A percentile compares a stretch with the other conserved stretches of the same genome.
phyloP scores from a whole-genome alignment of 768 basidiomycete genomes.

The Hygrophoropsis aurantiaca region DNA sequence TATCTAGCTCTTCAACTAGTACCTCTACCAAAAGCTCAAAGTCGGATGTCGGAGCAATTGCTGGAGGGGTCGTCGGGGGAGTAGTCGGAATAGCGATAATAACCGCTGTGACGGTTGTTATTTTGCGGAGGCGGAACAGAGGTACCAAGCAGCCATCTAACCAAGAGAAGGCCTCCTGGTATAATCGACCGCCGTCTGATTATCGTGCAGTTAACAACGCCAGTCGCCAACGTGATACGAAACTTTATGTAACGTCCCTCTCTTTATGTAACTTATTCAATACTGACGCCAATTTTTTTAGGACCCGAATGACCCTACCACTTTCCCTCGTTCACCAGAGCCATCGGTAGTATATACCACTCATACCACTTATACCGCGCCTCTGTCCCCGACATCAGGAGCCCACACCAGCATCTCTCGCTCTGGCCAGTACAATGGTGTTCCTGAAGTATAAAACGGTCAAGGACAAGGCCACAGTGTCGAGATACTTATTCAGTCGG shows the following conservation, averaged over 20 bases:
- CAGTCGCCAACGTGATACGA: too few species aligned
- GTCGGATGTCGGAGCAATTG: constrained; percentile 13
- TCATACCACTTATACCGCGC: not conserved
- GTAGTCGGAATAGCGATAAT: constrained; percentile 10
- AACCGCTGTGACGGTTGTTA: constrained; percentile 9
- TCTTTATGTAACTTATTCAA: not conserved
- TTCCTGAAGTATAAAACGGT: constrained; percentile 9
- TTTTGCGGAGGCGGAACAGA: constrained; percentile 21
- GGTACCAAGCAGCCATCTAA: constrained; percentile 22
- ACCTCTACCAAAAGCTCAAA: not conserved
- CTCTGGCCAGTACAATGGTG: constrained; percentile 2
- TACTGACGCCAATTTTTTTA: not conserved
- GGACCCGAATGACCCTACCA: constrained; percentile 9
- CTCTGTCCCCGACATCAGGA: not conserved
- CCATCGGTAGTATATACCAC: not conserved
- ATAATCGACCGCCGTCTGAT: too few species aligned
- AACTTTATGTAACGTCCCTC: not conserved
- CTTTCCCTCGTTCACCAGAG: constrained; percentile 4
- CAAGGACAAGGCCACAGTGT: constrained; percentile 4
- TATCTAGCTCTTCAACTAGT: not conserved
- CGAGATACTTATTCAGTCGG: constrained; percentile 14
- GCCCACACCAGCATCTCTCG: not conserved
- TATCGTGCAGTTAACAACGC: too few species aligned
- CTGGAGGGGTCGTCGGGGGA: constrained; percentile 19
- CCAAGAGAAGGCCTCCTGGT: too few species aligned